A percentile compares a stretch with the other conserved stretches of the same genome.
Conservation (phyloP, 306 rosid genomes). For the Ormosia semicastrata region DNA sequence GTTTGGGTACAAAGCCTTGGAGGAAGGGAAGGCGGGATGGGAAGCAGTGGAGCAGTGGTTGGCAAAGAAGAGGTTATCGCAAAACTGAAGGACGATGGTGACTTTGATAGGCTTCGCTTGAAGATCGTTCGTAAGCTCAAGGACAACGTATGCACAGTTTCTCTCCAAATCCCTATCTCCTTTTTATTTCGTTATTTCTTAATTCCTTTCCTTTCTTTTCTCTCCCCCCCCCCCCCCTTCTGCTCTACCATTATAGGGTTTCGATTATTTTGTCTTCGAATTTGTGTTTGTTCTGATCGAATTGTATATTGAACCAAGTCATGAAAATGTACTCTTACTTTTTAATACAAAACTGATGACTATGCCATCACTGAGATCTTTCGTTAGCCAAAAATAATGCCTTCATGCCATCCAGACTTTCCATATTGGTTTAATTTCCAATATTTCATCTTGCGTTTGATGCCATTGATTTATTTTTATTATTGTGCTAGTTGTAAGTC, state of each 20-base stretch:
- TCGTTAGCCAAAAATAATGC: too few relatives aligned
- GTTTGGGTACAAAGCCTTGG: neutral
- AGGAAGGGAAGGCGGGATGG: constrained; percentile 9
- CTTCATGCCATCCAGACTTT: neutral
- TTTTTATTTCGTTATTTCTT: neutral
- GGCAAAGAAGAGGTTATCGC: constrained; percentile 73
- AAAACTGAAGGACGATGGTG: constrained; percentile 92
- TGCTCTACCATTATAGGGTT: neutral
- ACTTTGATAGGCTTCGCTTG: constrained; percentile 85
- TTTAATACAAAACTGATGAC: neutral
- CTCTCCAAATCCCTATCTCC: neutral
- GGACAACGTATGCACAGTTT: constrained; percentile 47
- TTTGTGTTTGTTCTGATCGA: too few relatives aligned
- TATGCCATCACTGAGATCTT: neutral
- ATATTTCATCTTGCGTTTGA: neutral
- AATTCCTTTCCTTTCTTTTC: too few relatives aligned
- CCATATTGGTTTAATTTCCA: neutral
- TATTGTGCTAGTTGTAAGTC: neutral
- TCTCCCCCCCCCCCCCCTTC: too few relatives aligned
- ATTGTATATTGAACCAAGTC: neutral
- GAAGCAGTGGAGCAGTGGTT: constrained; percentile 16
- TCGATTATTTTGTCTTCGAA: too few relatives aligned
- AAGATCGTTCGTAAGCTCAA: constrained; percentile 82
- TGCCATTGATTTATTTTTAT: neutral
- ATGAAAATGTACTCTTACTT: neutral